Evolutionary conservation across 495 filamentous ascomycete species (phyloP), one percentile per base, ranked within the genome.

Genomic region (Chaetomidium leptoderma): DNA sequence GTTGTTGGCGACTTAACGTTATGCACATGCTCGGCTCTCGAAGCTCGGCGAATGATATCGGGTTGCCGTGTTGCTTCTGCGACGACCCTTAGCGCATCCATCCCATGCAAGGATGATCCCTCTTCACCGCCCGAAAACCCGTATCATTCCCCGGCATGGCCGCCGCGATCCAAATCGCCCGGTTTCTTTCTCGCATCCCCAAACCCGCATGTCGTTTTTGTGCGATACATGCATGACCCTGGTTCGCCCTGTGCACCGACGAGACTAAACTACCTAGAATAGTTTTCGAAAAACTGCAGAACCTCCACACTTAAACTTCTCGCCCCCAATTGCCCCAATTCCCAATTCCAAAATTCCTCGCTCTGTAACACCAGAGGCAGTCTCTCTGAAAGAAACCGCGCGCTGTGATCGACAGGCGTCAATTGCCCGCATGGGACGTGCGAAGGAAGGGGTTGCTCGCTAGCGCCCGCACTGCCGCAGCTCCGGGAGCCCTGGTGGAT

Each of bases 41-140:
- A 30, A 30, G n/a, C 3, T 23, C 16, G n/a, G 45, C 45, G 45
- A 48, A 88, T 59, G 80, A 79, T 0, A 81, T 87, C 49, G 6
- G 82, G 81, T 0, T 70, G 87, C 23, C 87, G 81, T 57, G 70
- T 83, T 0, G 75, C 3, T 86, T 83, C 66, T 86, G 86, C 56
- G 70, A 72, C n/a, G 78, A 83, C 45, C 29, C 44, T 45, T 30
- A 29, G 24, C 7, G 72, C 79, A 0, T 64, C 77, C 60, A n/a
- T 81, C 44, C 44, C 6, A 8, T 29, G 44, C 37, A 40, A 14
- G 39, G 39, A 55, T 8, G 6, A 42, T 30, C 53, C 53, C 11
- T 35, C 10, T 14, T 35, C 29, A 56, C 30, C 30, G 23, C 30
- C 40, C 44, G 44, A 47, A 26, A 17, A 17, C 43, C 43, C 53